These are phyloP conservation scores for Athelia sp. DNA, from an alignment of 1,284 basidiomycete genomes.

Conservation along the genomic window DNA sequence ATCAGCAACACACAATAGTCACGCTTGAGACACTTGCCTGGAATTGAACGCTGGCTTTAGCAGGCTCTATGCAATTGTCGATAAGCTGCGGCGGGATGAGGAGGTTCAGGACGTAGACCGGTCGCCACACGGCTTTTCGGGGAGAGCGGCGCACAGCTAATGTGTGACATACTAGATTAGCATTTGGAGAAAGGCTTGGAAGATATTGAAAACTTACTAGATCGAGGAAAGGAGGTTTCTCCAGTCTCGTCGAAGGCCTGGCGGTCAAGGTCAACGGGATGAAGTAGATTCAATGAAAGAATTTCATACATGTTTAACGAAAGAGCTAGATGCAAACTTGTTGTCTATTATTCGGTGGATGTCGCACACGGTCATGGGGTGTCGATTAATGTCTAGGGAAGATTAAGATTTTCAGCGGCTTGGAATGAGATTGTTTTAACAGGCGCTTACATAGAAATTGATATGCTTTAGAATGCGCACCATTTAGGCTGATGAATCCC, in stretches of 20 bases:
- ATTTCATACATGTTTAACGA: conserved; percentile 56
- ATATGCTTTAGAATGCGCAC: conserved; percentile 72
- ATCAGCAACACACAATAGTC: background rate
- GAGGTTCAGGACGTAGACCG: conserved; percentile 79
- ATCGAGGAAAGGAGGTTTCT: conserved; percentile 36
- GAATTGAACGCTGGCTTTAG: conserved; percentile 65
- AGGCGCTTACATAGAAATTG: conserved; percentile 75
- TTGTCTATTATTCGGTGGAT: conserved; percentile 67
- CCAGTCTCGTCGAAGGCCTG: conserved; percentile 64
- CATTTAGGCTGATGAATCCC: conserved; percentile 80
- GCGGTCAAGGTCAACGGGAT: conserved; percentile 5
- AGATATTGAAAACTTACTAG: conserved; percentile 30
- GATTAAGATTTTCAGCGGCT: conserved; percentile 4
- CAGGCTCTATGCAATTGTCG: conserved; percentile 76
- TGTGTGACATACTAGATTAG: conserved; percentile 4
- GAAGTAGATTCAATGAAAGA: background rate
- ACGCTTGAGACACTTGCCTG: conserved; percentile 40
- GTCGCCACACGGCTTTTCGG: conserved; percentile 68
- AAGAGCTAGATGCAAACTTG: conserved; percentile 63
- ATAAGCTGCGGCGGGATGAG: conserved; percentile 58
- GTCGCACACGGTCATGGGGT: conserved; percentile 63
- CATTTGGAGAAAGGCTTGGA: conserved; percentile 5
- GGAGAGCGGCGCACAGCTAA: conserved; percentile 63
- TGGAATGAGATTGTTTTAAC: conserved; percentile 2
- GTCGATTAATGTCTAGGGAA: conserved; percentile 73